phyloP scores from a whole-genome alignment of 768 basidiomycete genomes.

The Collybiopsis confluens region DNA sequence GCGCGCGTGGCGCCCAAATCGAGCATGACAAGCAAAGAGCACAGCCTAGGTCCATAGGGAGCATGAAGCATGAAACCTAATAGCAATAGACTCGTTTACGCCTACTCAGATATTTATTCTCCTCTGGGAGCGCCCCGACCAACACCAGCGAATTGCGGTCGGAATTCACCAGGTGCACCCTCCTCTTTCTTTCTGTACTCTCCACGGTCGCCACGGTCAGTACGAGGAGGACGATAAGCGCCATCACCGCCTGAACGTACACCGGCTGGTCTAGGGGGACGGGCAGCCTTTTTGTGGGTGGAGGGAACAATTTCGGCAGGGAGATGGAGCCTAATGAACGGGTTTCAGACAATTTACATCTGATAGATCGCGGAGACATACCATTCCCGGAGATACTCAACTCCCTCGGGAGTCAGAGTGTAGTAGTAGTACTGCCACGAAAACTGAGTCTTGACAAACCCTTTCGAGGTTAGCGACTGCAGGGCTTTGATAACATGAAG shows the following conservation, averaged over 20 bases:
- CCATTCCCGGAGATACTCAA: conserved; percentile 95
- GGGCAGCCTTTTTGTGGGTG: conserved; percentile 95
- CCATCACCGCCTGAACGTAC: conserved; percentile 71
- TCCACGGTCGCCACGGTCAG: conserved; percentile 83
- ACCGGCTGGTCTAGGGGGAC: conserved; percentile 78
- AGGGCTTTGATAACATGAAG: conserved; percentile 69
- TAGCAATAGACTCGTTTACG: background rate
- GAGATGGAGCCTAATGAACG: conserved; percentile 75
- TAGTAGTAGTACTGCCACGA: conserved; percentile 99
- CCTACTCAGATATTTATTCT: conserved; percentile 37
- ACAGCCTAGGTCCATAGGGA: background rate
- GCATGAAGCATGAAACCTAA: background rate
- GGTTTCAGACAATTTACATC: no score
- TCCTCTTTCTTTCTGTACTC: conserved; percentile 93
- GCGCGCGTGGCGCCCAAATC: no score
- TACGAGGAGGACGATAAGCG: conserved; percentile 85
- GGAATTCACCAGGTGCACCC: conserved; percentile 83
- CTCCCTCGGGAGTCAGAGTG: conserved; percentile 92
- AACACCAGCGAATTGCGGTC: conserved; percentile 81
- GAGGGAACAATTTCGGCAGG: conserved; percentile 94
- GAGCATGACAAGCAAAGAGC: background rate
- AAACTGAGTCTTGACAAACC: conserved; percentile 98
- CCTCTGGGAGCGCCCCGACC: conserved; percentile 85
- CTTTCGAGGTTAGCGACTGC: conserved; percentile 66
- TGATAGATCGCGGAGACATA: conserved; percentile 23